Conservation (phyloP, 2,329 filamentous ascomycete genomes). For the Penicillium sp. region DNA sequence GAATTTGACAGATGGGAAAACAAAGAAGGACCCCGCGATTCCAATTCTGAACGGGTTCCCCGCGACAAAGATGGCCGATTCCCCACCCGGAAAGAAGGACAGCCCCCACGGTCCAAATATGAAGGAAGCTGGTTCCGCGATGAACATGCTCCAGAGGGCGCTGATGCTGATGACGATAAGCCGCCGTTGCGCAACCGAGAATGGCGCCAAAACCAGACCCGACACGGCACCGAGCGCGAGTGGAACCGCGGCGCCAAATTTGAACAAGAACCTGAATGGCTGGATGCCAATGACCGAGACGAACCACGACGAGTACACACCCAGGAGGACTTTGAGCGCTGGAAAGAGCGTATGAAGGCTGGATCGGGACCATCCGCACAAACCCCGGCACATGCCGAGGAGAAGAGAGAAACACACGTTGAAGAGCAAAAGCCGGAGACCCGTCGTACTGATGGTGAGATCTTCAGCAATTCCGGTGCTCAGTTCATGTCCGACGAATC, state of each 20-base stretch:
- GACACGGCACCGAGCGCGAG: conserved; percentile 44
- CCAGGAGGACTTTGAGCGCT: conserved; percentile 84
- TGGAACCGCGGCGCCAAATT: conserved; percentile 47
- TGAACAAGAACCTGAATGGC: conserved; percentile 84
- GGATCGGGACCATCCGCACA: conserved; percentile 37
- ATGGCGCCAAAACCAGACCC: conserved; percentile 46
- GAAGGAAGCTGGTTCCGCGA: conserved; percentile 70
- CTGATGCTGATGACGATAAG: conserved; percentile 37
- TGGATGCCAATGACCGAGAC: conserved; percentile 61
- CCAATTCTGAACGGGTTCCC: conserved; percentile 39
- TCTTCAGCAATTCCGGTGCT: conserved; percentile 48
- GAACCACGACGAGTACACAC: conserved; percentile 65
- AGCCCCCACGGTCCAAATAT: conserved; percentile 53
- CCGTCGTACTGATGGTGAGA: conserved; percentile 41
- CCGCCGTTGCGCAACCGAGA: conserved; percentile 54
- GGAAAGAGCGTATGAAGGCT: conserved; percentile 84
- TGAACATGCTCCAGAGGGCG: conserved; percentile 34
- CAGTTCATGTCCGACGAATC: conserved; percentile 57
- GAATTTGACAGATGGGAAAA: conserved; percentile 38
- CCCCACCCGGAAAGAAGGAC: conserved; percentile 53
- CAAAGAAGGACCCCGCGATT: conserved; percentile 46
- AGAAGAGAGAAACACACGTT: conserved; percentile 37
- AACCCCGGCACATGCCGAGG: conserved; percentile 30
- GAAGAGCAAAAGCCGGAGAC: conserved; percentile 34
- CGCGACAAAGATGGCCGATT: conserved; percentile 50